These are phyloP conservation scores for Azolla pinnata DNA, from an alignment of 75 land plant species.

Conservation along the genomic window DNA sequence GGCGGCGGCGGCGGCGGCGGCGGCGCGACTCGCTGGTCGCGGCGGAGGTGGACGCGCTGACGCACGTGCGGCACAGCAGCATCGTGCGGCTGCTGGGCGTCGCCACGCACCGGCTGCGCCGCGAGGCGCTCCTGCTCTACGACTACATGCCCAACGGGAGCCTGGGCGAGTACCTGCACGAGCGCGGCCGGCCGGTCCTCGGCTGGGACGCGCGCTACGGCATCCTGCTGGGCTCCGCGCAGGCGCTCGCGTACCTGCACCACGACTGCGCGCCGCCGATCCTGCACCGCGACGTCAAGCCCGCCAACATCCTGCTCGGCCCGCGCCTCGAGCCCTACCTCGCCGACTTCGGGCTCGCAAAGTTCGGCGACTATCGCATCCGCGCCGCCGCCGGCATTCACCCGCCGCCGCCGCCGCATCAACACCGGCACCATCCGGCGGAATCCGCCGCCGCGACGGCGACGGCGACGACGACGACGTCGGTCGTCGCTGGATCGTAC, in stretches of 20 bases:
- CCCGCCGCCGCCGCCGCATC: no score
- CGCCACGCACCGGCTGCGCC: background rate
- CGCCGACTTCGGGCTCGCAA: constrained; percentile 89
- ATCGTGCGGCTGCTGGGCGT: constrained; percentile 16
- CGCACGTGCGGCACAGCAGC: constrained; percentile 16
- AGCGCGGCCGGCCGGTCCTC: constrained; percentile 40
- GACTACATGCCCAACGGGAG: constrained; percentile 25
- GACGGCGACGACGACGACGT: no score
- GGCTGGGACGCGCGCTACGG: constrained; percentile 76
- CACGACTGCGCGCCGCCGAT: constrained; percentile 81
- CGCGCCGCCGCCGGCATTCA: no score
- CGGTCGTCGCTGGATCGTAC: constrained; percentile 53
- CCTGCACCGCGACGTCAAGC: constrained; percentile 83
- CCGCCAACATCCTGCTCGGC: constrained; percentile 71
- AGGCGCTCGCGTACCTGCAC: constrained; percentile 82
- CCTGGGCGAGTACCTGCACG: constrained; percentile 17
- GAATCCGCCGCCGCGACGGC: no score
- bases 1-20: constrained; percentile 41
- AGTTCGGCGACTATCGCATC: no score
- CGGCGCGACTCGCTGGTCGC: constrained; percentile 33
- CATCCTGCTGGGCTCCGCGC: constrained; percentile 72
- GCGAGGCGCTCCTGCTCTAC: constrained; percentile 5
- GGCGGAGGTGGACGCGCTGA: constrained; percentile 10
- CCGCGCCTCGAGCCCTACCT: constrained; percentile 60
- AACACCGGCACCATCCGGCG: no score